Evolutionary conservation across 768 basidiomycete species (phyloP).

Genomic region (Tylopilus vinaceipallidus): DNA sequence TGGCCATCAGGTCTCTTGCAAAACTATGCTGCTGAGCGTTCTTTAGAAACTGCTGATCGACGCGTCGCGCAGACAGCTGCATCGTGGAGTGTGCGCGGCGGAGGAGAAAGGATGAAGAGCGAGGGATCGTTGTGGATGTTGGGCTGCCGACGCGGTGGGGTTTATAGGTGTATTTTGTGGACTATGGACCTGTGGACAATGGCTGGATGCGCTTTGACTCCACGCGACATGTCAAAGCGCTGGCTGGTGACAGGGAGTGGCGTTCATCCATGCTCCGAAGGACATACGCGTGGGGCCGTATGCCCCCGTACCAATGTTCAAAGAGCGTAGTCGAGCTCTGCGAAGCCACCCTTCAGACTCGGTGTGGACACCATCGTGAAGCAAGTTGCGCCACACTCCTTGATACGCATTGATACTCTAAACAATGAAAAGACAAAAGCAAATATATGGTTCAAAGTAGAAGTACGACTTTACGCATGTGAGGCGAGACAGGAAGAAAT

Average conservation of each 20-base stretch:
- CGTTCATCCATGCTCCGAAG: constrained; percentile 4
- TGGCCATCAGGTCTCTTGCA: constrained; percentile 14
- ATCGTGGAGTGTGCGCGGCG: constrained; percentile 7
- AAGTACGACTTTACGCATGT: background rate
- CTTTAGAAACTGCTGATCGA: constrained; percentile 13
- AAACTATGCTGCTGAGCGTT: constrained; percentile 9
- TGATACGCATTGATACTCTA: too few relatives aligned
- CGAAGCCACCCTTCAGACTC: background rate
- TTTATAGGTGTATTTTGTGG: constrained; percentile 28
- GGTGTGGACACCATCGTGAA: too few relatives aligned
- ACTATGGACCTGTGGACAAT: too few relatives aligned
- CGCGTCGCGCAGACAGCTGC: background rate
- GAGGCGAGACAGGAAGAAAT: background rate
- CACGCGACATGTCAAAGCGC: constrained; percentile 28
- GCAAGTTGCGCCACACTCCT: background rate
- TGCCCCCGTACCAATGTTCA: background rate
- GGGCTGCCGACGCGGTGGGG: background rate
- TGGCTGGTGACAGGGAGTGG: constrained; percentile 11
- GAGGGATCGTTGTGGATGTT: background rate
- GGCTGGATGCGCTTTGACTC: constrained; percentile 22
- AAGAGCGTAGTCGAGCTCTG: background rate
- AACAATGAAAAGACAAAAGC: too few relatives aligned
- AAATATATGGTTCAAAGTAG: background rate
- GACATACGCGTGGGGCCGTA: background rate
- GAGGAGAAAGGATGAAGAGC: background rate